phyloP scores from a whole-genome alignment of 441 rosid genomes.

The Codiaeum variegatum region DNA sequence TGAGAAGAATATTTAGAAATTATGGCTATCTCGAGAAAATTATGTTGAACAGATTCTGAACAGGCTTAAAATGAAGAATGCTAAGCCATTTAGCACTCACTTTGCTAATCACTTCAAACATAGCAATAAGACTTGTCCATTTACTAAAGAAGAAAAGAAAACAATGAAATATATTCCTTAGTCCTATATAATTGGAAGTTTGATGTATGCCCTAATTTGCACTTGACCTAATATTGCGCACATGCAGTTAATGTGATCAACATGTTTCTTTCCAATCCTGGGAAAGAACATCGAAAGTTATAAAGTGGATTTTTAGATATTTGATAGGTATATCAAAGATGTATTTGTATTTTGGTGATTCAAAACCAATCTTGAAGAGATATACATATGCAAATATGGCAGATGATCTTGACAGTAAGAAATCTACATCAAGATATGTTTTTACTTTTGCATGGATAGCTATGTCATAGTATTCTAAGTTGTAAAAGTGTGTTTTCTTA shows the following conservation, averaged over 20 bases:
- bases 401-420: not conserved
- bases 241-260: too few species aligned
- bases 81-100: not conserved
- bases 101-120: not conserved
- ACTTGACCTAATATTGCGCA: not conserved
- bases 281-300: too few species aligned
- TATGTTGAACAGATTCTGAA: not conserved
- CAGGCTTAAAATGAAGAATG: not conserved
- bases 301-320: too few species aligned
- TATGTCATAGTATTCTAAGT: too few species aligned
- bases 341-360: not conserved
- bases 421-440: too few species aligned
- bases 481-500: not conserved
- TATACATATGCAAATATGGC: not conserved
- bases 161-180: not conserved
- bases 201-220: not conserved
- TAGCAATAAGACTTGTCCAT: not conserved
- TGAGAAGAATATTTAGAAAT: too few species aligned
- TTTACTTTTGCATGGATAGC: too few species aligned
- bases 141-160: too few species aligned
- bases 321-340: too few species aligned
- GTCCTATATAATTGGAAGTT: not conserved
- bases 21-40: too few species aligned
- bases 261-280: too few species aligned
- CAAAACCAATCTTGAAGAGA: not conserved